These are phyloP conservation scores for Neurospora discreta DNA, from an alignment of 495 filamentous ascomycete species.

Conservation along the genomic window DNA sequence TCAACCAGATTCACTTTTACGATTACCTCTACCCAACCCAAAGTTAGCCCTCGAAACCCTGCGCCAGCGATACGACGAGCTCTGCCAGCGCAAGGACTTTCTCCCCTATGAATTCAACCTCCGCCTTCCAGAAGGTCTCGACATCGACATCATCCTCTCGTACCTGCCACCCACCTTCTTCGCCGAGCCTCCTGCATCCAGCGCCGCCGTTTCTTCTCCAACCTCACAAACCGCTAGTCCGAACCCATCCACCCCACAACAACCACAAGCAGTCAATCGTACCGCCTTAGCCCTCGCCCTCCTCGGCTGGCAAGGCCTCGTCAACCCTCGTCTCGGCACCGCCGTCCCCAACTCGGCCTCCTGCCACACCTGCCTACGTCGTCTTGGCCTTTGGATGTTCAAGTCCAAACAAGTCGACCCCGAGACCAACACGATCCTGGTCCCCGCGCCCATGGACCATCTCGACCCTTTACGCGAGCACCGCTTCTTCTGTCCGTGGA, in stretches of 20 bases:
- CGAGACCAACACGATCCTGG: conserved; percentile 35
- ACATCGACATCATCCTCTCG: conserved; percentile 38
- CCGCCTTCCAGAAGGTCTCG: conserved; percentile 32
- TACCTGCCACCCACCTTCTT: conserved; percentile 38
- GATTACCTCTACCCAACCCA: conserved; percentile 44
- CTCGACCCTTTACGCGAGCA: conserved; percentile 61
- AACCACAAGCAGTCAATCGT: conserved; percentile 36
- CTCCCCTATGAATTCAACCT: conserved; percentile 44
- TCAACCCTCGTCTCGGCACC: conserved; percentile 43
- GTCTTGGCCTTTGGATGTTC: conserved; percentile 92
- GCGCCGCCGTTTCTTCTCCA: neutral
- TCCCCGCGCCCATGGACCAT: conserved; percentile 47
- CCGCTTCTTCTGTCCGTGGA: conserved; percentile 75
- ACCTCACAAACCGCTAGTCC: conserved; percentile 6
- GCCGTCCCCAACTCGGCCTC: conserved; percentile 53
- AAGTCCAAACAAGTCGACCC: conserved; percentile 44
- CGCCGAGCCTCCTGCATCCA: conserved; percentile 25
- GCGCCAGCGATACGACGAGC: conserved; percentile 49
- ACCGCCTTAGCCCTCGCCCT: conserved; percentile 65
- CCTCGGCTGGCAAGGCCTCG: conserved; percentile 73
- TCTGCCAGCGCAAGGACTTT: conserved; percentile 33
- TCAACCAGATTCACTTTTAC: conserved; percentile 33
- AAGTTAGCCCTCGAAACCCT: conserved; percentile 44
- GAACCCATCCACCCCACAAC: neutral
- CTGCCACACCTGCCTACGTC: conserved; percentile 76